Evolutionary conservation across 352 stramenopile genomes (phyloP).

Genomic region (Saprolegnia parasitica): DNA sequence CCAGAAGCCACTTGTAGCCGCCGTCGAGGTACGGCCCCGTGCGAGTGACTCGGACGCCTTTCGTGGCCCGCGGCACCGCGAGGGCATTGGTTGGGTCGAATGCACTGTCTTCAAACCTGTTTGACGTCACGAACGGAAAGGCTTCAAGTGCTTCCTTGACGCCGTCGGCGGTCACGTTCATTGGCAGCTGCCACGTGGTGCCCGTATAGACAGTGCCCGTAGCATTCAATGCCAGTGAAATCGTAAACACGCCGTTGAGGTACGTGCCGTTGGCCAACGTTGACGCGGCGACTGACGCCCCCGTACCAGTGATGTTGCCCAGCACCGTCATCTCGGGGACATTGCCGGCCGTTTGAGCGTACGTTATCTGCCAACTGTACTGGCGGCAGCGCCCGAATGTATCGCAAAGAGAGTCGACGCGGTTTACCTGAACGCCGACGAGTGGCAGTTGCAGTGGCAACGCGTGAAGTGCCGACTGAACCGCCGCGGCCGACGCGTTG

Average conservation of each 20-base stretch:
- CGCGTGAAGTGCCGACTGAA: constrained; percentile 39
- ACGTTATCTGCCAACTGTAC: constrained; percentile 67
- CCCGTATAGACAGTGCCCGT: constrained; percentile 37
- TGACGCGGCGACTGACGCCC: constrained; percentile 32
- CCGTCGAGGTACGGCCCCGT: constrained; percentile 64
- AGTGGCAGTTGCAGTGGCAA: constrained; percentile 43
- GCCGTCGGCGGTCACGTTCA: constrained; percentile 61
- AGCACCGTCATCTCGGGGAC: constrained; percentile 53
- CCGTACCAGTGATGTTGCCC: constrained; percentile 34
- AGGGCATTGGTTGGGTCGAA: constrained; percentile 7
- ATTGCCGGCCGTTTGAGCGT: constrained; percentile 54
- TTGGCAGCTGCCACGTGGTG: constrained; percentile 58
- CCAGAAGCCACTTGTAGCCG: constrained; percentile 63
- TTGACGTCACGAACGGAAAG: constrained; percentile 57
- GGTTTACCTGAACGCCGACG: constrained; percentile 32
- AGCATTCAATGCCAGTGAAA: constrained; percentile 52
- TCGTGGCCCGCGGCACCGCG: constrained; percentile 34
- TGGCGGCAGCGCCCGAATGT: constrained; percentile 54
- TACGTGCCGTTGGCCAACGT: constrained; percentile 74
- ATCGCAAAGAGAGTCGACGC: constrained; percentile 47
- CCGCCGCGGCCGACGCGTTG: constrained; percentile 33
- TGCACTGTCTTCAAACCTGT: constrained; percentile 48
- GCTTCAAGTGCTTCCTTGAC: constrained; percentile 75
- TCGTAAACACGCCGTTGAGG: constrained; percentile 51
- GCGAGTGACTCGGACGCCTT: constrained; percentile 63